Evolutionary conservation across 768 basidiomycete genomes (phyloP).

Genomic region (Sporobolomyces roseus): DNA sequence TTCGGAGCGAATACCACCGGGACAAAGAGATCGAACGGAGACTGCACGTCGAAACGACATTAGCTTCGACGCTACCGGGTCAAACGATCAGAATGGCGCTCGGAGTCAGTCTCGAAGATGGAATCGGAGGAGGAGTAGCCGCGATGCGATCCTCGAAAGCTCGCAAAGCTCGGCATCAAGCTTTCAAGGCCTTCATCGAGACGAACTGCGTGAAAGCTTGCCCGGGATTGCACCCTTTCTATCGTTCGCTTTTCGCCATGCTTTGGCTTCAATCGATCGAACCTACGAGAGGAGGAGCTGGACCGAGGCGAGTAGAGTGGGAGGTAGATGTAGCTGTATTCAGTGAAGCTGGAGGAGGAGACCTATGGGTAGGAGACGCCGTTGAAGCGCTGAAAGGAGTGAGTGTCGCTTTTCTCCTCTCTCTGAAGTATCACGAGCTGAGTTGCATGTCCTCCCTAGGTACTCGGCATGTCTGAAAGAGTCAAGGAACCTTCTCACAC

Average conservation of each 20-base stretch:
- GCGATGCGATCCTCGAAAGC: constrained; percentile 24
- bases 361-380: constrained; percentile 25
- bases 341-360: constrained; percentile 36
- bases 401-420: constrained; percentile 4
- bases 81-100: constrained; percentile 6
- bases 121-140: constrained; percentile 12
- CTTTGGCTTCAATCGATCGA: constrained; percentile 32
- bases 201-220: constrained; percentile 20
- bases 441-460: constrained; percentile 5
- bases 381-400: constrained; percentile 39
- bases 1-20: constrained; percentile 37
- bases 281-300: constrained; percentile 26
- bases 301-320: constrained; percentile 35
- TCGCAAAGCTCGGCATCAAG: background rate
- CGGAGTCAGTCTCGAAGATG: constrained; percentile 19
- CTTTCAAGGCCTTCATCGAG: constrained; percentile 22
- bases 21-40: constrained; percentile 25
- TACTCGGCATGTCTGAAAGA: constrained; percentile 37
- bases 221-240: constrained; percentile 41
- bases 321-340: constrained; percentile 40
- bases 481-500: constrained; percentile 6
- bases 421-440: too few species aligned
- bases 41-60: background rate
- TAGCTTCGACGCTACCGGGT: constrained; percentile 11
- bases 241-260: constrained; percentile 20